A percentile compares a stretch with the other conserved stretches of the same genome.
phyloP scores from a whole-genome alignment of 108 stramenopile species.

The Aurantiochytrium sp. region DNA sequence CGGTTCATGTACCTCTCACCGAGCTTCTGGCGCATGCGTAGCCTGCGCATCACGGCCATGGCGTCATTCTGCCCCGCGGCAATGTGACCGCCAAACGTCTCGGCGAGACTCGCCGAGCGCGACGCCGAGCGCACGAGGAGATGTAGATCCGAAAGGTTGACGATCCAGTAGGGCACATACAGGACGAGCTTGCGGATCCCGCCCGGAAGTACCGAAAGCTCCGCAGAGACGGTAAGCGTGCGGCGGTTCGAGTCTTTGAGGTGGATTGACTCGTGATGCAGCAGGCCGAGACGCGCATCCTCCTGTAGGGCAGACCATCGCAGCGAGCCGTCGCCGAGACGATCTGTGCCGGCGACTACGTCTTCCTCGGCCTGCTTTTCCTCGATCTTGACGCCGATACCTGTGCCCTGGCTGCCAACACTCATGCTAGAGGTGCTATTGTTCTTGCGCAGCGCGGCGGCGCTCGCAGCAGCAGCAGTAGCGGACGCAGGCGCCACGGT shows the following conservation, averaged over 20 bases:
- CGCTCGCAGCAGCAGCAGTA: too few species aligned
- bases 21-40: slow-evolving; percentile 21
- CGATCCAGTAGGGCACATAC: slow-evolving; percentile 24
- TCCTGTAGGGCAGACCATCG: neutral
- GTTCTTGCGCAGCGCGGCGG: too few species aligned
- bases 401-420: neutral
- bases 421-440: neutral
- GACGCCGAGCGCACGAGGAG: slow-evolving; percentile 17
- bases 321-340: neutral
- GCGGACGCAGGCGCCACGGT: too few species aligned
- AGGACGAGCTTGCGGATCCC: neutral
- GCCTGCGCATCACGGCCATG: slow-evolving; percentile 18
- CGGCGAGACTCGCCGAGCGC: neutral
- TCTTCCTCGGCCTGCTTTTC: neutral
- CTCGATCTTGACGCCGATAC: neutral
- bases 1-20: neutral
- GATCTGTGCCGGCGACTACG: neutral
- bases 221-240: neutral
- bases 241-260: neutral
- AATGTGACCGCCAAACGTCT: slow-evolving; percentile 21
- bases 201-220: neutral
- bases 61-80: slow-evolving; percentile 24
- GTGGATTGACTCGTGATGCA: neutral
- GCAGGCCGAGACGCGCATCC: neutral
- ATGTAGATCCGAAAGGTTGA: neutral